phyloP scores from a whole-genome alignment of 176 grass and related monocot genomes.

The Musa beccarii region DNA sequence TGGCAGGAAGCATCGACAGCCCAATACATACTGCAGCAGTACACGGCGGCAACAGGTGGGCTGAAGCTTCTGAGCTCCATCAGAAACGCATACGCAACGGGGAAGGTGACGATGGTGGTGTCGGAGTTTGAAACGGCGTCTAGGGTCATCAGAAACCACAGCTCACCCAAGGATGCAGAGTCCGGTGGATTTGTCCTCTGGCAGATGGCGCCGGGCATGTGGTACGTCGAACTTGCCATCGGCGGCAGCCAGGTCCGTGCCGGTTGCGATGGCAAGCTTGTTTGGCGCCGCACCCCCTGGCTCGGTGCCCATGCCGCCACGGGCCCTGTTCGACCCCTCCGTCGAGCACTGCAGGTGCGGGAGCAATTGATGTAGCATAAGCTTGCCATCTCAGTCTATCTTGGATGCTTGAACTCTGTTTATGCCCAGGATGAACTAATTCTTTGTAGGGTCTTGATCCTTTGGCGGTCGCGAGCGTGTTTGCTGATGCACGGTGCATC shows the following conservation, averaged over 20 bases:
- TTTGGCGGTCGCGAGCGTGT: not conserved
- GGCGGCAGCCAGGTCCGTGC: not conserved
- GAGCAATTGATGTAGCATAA: not conserved
- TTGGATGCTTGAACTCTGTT: not conserved
- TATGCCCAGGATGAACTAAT: not conserved
- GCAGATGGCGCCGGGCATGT: not conserved
- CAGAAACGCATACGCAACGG: not conserved
- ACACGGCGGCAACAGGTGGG: not conserved
- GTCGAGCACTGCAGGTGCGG: not conserved
- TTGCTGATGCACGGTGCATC: not conserved
- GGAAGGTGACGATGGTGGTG: not conserved
- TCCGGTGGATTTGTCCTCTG: conserved; percentile 3
- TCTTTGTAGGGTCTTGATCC: not conserved
- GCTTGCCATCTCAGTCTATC: not conserved
- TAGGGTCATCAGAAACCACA: not conserved
- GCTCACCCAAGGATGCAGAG: not conserved
- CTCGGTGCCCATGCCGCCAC: not conserved
- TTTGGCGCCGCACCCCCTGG: conserved; percentile 4
- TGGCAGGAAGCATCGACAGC: not conserved
- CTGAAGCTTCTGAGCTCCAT: conserved; percentile 4
- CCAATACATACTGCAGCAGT: conserved; percentile 4
- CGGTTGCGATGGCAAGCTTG: not conserved
- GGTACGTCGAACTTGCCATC: not conserved
- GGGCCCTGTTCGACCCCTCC: conserved; percentile 2
- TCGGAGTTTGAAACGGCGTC: not conserved